phyloP scores from a whole-genome alignment of 768 basidiomycete species.

The Grammothele lineata region DNA sequence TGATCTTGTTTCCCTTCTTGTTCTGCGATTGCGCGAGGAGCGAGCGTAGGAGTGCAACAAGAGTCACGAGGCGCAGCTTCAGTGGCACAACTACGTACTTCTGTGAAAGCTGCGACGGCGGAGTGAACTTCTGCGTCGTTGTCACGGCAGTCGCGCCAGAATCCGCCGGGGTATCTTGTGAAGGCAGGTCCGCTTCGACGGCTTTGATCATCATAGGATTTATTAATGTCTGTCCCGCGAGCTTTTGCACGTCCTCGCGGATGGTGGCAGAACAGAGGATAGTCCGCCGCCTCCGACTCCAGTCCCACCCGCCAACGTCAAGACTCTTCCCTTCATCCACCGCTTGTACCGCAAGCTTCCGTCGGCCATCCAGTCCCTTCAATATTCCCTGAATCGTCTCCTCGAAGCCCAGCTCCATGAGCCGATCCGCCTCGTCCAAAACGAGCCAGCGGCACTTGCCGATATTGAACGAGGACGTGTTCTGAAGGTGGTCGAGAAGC shows the following conservation, averaged over 20 bases:
- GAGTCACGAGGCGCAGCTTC: conserved; percentile 89
- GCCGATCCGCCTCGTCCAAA: conserved; percentile 92
- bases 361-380: conserved; percentile 78
- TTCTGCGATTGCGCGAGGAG: conserved; percentile 61
- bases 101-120: conserved; percentile 90
- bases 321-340: conserved; percentile 58
- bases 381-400: conserved; percentile 91
- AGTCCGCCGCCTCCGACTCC: conserved; percentile 72
- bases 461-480: conserved; percentile 88
- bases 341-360: conserved; percentile 66
- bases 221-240: conserved; percentile 78
- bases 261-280: conserved; percentile 97
- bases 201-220: conserved; percentile 85
- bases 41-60: conserved; percentile 80
- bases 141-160: conserved; percentile 16
- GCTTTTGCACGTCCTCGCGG: conserved; percentile 87
- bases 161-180: conserved; percentile 19
- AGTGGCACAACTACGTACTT: conserved; percentile 88
- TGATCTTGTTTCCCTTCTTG: conserved; percentile 63
- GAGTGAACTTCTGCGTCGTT: conserved; percentile 68
- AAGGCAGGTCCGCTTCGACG: conserved; percentile 40
- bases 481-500: conserved; percentile 93
- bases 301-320: conserved; percentile 86
- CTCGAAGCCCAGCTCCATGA: conserved; percentile 98
- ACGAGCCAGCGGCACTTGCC: conserved; percentile 95